Conservation (phyloP, 2,329 filamentous ascomycete genomes). For the Hypomyces perniciosus region DNA sequence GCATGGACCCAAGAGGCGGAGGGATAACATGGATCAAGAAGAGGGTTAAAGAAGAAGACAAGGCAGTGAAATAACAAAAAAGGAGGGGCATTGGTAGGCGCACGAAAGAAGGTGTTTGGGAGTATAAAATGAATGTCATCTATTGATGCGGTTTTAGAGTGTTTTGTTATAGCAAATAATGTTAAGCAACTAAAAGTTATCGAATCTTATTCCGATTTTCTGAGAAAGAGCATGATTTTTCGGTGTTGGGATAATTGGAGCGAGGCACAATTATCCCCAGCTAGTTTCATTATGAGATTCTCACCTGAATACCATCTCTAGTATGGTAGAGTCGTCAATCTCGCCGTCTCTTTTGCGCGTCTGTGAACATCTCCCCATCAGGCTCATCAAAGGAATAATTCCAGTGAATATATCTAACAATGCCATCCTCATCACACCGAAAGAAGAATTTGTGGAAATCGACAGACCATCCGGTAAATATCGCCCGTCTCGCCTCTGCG, state of each 20-base stretch:
- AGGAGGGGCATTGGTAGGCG: not conserved
- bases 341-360: not conserved
- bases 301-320: too few relatives aligned
- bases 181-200: not conserved
- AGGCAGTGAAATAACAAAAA: too few relatives aligned
- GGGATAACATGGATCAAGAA: constrained; percentile 67
- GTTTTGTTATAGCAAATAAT: not conserved
- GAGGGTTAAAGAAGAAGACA: constrained; percentile 48
- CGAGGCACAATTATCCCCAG: too few relatives aligned
- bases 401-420: not conserved
- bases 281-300: too few relatives aligned
- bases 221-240: too few relatives aligned
- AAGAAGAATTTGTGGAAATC: not conserved
- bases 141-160: not conserved
- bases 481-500: not conserved
- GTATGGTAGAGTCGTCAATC: too few relatives aligned
- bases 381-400: not conserved
- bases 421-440: not conserved
- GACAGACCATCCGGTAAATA: not conserved
- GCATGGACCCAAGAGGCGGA: constrained; percentile 32
- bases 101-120: not conserved
- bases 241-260: too few relatives aligned
- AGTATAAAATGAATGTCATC: not conserved
- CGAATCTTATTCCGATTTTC: too few relatives aligned
- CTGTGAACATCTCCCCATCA: not conserved